Evolutionary conservation across 176 grass and related monocot species (phyloP).

Genomic region (Bolboschoenus planiculmis): DNA sequence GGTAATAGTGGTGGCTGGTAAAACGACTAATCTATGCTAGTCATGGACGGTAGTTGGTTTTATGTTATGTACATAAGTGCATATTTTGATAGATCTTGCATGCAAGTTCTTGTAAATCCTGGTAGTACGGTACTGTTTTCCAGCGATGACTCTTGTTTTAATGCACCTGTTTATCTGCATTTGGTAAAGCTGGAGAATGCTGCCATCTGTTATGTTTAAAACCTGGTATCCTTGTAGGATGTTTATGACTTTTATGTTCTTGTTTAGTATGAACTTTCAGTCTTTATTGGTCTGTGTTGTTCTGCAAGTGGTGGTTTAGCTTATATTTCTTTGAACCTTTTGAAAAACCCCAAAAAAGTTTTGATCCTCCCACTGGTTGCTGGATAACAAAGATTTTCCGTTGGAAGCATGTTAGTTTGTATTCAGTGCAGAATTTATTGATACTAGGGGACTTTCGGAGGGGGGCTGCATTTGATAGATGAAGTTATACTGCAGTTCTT

Average conservation of each 20-base stretch:
- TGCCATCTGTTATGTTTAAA: background rate
- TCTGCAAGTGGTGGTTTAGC: background rate
- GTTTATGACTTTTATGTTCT: background rate
- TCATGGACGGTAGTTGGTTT: background rate
- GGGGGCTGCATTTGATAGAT: background rate
- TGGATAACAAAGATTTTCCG: background rate
- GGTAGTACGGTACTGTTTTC: background rate
- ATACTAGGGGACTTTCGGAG: too few species aligned
- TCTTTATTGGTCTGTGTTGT: background rate
- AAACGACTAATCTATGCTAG: background rate
- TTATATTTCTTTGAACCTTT: background rate
- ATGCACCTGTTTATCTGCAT: background rate
- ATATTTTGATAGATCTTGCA: background rate
- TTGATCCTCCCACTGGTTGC: background rate
- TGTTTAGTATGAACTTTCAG: background rate
- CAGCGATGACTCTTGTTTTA: background rate
- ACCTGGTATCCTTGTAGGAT: constrained; percentile 3
- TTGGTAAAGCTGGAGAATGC: background rate
- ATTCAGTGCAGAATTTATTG: background rate
- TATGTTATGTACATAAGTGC: background rate
- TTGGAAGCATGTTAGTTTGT: background rate
- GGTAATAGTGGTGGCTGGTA: constrained; percentile 13
- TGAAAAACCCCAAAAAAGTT: background rate
- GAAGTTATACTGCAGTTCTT: too few species aligned
- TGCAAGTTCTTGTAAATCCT: background rate